Percentiles rank a stretch among this genome's conserved stretches.
Evolutionary conservation across 805 yeast genomes (phyloP).

Genomic region (Wickerhamiella musiphila): DNA sequence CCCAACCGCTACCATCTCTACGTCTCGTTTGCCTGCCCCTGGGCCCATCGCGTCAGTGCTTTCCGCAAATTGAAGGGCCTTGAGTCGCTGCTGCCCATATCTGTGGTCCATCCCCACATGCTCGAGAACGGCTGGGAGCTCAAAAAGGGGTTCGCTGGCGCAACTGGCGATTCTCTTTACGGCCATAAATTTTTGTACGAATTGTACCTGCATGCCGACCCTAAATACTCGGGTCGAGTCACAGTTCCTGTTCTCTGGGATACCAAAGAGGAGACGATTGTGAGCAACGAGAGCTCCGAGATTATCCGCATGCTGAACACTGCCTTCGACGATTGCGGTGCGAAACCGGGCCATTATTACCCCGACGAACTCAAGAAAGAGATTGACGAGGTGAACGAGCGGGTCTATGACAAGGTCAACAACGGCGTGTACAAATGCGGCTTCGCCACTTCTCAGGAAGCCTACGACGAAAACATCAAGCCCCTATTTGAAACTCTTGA

Average conservation of each 20-base stretch:
- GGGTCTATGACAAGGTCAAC: conserved; percentile 75
- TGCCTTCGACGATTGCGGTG: conserved; percentile 40
- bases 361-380: conserved; percentile 36
- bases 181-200: conserved; percentile 45
- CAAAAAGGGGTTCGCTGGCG: conserved; percentile 30
- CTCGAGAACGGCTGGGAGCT: conserved; percentile 85
- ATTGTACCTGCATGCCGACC: conserved; percentile 56
- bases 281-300: conserved; percentile 81
- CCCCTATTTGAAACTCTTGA: conserved; percentile 49
- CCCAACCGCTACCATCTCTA: conserved; percentile 70
- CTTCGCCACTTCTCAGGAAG: conserved; percentile 69
- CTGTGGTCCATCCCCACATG: conserved; percentile 85
- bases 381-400: conserved; percentile 62
- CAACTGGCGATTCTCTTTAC: conserved; percentile 43
- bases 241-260: conserved; percentile 95
- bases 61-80: conserved; percentile 60
- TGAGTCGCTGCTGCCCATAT: conserved; percentile 29
- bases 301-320: conserved; percentile 69
- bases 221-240: conserved; percentile 62
- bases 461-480: conserved; percentile 51
- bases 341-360: conserved; percentile 38
- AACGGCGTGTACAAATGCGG: conserved; percentile 91
- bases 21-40: conserved; percentile 83
- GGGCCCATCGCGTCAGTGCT: conserved; percentile 82
- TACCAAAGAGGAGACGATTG: conserved; percentile 62